Conservation (phyloP, 805 yeast species). For the Suhomyces sp. region DNA sequence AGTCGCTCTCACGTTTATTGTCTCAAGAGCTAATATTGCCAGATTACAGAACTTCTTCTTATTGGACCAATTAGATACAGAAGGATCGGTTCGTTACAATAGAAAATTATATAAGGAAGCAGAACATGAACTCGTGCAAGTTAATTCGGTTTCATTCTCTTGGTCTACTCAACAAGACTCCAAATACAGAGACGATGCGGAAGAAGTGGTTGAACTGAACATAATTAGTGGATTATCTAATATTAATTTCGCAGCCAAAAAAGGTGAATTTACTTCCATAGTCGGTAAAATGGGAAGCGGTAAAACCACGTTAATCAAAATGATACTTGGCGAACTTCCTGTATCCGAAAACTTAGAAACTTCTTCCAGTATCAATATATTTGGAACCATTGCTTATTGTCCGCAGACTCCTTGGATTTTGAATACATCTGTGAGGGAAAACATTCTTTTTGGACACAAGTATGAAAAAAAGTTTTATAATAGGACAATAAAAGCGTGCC, state of each 20-base stretch:
- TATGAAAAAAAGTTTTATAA: slow-evolving; percentile 20
- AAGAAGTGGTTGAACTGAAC: too few species aligned
- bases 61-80: too few species aligned
- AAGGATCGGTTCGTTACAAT: too few species aligned
- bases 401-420: slow-evolving; percentile 25
- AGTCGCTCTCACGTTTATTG: too few species aligned
- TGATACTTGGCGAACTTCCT: slow-evolving; percentile 25
- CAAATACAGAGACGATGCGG: too few species aligned
- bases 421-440: slow-evolving; percentile 24
- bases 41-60: too few species aligned
- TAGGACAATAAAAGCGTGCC: slow-evolving; percentile 23
- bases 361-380: slow-evolving; percentile 10
- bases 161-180: too few species aligned
- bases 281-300: slow-evolving; percentile 29
- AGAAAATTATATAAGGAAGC: too few species aligned
- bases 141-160: too few species aligned
- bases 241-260: slow-evolving; percentile 21
- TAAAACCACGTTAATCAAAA: slow-evolving; percentile 22
- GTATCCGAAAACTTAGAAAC: slow-evolving; percentile 5
- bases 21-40: too few species aligned
- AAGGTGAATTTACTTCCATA: slow-evolving; percentile 24
- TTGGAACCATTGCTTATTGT: slow-evolving; percentile 26
- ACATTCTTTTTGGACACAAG: slow-evolving; percentile 24
- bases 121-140: too few species aligned
- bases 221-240: too few species aligned